Evolutionary conservation across 805 yeast species (phyloP).

Genomic region (Hanseniaspora singularis): DNA sequence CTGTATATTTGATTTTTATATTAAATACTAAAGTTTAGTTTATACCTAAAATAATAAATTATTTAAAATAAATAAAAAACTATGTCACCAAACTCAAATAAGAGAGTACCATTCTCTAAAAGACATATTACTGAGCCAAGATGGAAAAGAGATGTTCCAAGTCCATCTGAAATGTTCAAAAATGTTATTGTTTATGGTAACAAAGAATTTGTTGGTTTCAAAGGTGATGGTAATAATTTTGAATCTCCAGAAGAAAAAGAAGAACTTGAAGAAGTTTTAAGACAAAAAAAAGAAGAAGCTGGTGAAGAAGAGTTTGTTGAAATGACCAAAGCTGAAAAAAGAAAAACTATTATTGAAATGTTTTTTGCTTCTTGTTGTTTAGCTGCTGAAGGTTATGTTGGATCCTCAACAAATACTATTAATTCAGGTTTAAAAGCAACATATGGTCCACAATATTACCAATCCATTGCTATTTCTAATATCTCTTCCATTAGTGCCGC

Average conservation of each 20-base stretch:
- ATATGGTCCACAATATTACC: constrained; percentile 50
- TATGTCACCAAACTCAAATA: background rate
- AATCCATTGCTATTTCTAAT: constrained; percentile 61
- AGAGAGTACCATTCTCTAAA: constrained; percentile 2
- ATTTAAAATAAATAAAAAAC: background rate
- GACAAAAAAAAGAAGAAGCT: background rate
- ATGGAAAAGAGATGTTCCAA: constrained; percentile 9
- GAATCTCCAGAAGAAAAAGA: background rate
- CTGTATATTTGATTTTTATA: too few species aligned
- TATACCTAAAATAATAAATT: too few species aligned
- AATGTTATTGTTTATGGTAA: background rate
- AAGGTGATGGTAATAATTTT: background rate
- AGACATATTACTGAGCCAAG: constrained; percentile 7
- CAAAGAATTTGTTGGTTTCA: background rate
- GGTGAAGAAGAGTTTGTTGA: background rate
- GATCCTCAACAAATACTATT: constrained; percentile 70
- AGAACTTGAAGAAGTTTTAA: background rate
- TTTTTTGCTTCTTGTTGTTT: constrained; percentile 32
- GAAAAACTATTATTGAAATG: background rate
- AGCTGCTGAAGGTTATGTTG: constrained; percentile 86
- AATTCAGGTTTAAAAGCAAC: constrained; percentile 55
- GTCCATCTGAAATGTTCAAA: background rate
- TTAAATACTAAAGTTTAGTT: too few species aligned
- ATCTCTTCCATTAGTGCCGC: constrained; percentile 81
- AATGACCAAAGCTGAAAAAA: background rate